Evolutionary conservation across 2,329 filamentous ascomycete genomes (phyloP).

Genomic region (Fusarium fujikuroi): DNA sequence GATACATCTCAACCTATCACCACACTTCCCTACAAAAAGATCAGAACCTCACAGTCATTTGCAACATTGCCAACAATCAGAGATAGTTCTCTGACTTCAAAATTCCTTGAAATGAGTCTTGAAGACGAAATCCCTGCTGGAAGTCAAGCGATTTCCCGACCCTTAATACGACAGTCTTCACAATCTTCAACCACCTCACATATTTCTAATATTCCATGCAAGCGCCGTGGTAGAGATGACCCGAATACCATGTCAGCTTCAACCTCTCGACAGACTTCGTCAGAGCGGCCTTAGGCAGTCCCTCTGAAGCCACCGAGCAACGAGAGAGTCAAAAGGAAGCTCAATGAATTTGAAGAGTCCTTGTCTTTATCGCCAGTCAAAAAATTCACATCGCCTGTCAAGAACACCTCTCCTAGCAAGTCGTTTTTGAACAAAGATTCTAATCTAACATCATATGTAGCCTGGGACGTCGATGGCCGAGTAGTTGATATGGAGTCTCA

Average conservation of each 20-base stretch:
- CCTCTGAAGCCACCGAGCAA: constrained; percentile 50
- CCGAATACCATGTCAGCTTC: constrained; percentile 19
- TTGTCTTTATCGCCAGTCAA: constrained; percentile 49
- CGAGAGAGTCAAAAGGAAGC: constrained; percentile 47
- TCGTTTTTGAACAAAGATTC: constrained; percentile 77
- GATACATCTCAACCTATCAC: constrained; percentile 16
- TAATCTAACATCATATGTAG: constrained; percentile 72
- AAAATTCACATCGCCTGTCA: constrained; percentile 51
- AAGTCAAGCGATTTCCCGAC: constrained; percentile 61
- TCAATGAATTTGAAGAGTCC: constrained; percentile 48
- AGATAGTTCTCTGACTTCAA: constrained; percentile 57
- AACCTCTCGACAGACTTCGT: constrained; percentile 25
- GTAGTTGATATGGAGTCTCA: constrained; percentile 81
- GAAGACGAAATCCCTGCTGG: constrained; percentile 47
- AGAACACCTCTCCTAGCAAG: constrained; percentile 58
- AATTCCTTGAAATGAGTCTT: constrained; percentile 55
- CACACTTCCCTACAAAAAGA: constrained; percentile 41
- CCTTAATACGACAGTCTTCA: constrained; percentile 36
- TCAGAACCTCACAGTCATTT: constrained; percentile 42
- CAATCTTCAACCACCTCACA: constrained; percentile 40
- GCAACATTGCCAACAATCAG: constrained; percentile 48
- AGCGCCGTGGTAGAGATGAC: constrained; percentile 42
- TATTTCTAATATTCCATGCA: constrained; percentile 44
- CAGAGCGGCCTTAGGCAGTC: constrained; percentile 47
- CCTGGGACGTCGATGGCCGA: constrained; percentile 82